Evolutionary conservation across 1,284 basidiomycete species (phyloP), one percentile per base, ranked within the genome.

Genomic region (Sphaerobolus stellatus): DNA sequence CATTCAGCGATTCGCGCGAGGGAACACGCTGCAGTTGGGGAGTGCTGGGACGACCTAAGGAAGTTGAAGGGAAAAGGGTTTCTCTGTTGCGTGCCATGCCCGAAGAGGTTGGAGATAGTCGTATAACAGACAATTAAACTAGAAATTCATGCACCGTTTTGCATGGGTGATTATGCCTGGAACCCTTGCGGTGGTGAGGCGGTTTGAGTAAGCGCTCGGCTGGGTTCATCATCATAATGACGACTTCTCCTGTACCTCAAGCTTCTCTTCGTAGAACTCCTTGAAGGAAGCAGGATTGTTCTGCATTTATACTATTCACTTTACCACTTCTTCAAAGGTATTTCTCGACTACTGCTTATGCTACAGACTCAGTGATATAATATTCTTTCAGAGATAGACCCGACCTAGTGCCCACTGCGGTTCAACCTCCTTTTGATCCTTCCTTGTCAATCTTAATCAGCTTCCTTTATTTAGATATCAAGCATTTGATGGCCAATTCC

Each of bases 1-100:
- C 78, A 4, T 76, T 70, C 34, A 84, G 67, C n/a, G 76, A 71
- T 50, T 87, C 85, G 54, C 77, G 77, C 2, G 82, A 82, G 14
- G 75, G 61, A 4, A 73, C 71, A 41, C 76, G 76, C 25, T 72
- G 70, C n/a, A 84, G 62, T 51, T 66, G 68, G 27, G 70, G 62
- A 5, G 79, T 76, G 48, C 72, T 68, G 24, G 71, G 67, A 46
- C 82, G 76, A 25, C 81, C 79, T 56, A 84, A 77, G 29, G 81
- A 83, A 5, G 74, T 73, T 18, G 79, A 64, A 47, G 80, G 79
- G 60, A 83, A 81, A 33, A 69, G 61, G 38, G 55, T 64, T 40
- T 75, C 73, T 56, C 72, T 69, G 58, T 64, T 66, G 16, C 62
- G 30, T 20, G 68, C 25, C 62, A 67, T 69, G 57, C 52, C 51